These are phyloP conservation scores for Claviceps sp. DNA, from an alignment of 2,329 filamentous ascomycete species.

Conservation along the genomic window DNA sequence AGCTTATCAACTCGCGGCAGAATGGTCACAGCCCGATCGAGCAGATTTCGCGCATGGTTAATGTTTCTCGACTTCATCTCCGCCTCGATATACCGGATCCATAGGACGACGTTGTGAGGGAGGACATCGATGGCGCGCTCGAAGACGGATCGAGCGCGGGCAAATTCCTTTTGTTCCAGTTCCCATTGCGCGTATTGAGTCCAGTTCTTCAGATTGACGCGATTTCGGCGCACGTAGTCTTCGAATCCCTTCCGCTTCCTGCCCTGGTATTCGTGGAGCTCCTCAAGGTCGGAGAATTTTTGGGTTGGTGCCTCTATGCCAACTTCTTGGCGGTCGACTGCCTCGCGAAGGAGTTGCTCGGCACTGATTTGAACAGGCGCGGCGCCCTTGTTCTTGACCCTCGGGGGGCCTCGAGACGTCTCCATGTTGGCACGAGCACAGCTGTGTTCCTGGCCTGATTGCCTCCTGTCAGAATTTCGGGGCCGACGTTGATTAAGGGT, in stretches of 20 bases:
- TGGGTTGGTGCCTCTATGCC: slow-evolving; percentile 82
- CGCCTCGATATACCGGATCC: slow-evolving; percentile 87
- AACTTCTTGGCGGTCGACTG: slow-evolving; percentile 89
- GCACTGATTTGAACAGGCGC: slow-evolving; percentile 87
- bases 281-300: slow-evolving; percentile 90
- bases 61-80: slow-evolving; percentile 93
- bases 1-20: slow-evolving; percentile 86
- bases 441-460: background rate
- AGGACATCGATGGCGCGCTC: slow-evolving; percentile 90
- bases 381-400: slow-evolving; percentile 97
- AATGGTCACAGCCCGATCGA: slow-evolving; percentile 89
- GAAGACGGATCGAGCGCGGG: slow-evolving; percentile 81
- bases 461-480: background rate
- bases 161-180: slow-evolving; percentile 94
- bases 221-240: slow-evolving; percentile 90
- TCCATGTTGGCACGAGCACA: slow-evolving; percentile 48
- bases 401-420: slow-evolving; percentile 74
- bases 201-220: slow-evolving; percentile 98
- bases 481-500: no score
- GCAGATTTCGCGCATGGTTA: slow-evolving; percentile 87
- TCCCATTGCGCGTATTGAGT: slow-evolving; percentile 96
- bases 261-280: slow-evolving; percentile 94
- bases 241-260: slow-evolving; percentile 95
- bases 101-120: slow-evolving; percentile 71
- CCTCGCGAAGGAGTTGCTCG: slow-evolving; percentile 92